Percentiles rank a stretch among this genome's conserved stretches.
phyloP scores from a whole-genome alignment of 2,329 filamentous ascomycete genomes.

The Phialophora verrucosa region DNA sequence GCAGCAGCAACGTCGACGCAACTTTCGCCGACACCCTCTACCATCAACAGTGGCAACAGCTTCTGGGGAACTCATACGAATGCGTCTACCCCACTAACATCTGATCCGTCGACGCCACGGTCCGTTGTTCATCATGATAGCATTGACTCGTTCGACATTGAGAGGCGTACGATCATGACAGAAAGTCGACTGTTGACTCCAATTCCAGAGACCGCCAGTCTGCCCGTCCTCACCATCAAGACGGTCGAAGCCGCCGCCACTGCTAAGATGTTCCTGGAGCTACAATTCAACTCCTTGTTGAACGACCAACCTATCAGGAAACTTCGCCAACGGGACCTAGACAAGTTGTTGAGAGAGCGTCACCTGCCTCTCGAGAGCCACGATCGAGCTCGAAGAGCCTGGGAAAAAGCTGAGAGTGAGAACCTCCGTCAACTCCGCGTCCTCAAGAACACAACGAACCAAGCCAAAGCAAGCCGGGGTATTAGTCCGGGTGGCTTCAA shows the following conservation, averaged over 20 bases:
- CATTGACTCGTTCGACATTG: slow-evolving; percentile 26
- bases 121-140: slow-evolving; percentile 24
- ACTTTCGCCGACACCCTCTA: slow-evolving; percentile 33
- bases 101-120: slow-evolving; percentile 29
- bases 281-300: slow-evolving; percentile 76
- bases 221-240: slow-evolving; percentile 29
- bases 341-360: slow-evolving; percentile 61
- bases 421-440: slow-evolving; percentile 75
- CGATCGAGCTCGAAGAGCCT: slow-evolving; percentile 59
- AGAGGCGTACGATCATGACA: slow-evolving; percentile 18
- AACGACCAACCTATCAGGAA: slow-evolving; percentile 63
- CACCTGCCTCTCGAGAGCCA: slow-evolving; percentile 29
- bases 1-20: slow-evolving; percentile 5
- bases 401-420: slow-evolving; percentile 70
- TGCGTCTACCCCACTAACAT: slow-evolving; percentile 34
- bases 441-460: slow-evolving; percentile 67
- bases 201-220: slow-evolving; percentile 29
- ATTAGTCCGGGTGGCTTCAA: slow-evolving; percentile 73
- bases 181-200: slow-evolving; percentile 30
- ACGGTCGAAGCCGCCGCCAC: slow-evolving; percentile 81
- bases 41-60: slow-evolving; percentile 29
- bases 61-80: slow-evolving; percentile 10
- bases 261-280: slow-evolving; percentile 86
- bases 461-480: slow-evolving; percentile 51
- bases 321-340: slow-evolving; percentile 66